Percentiles rank a stretch among this genome's conserved stretches.
phyloP scores from a whole-genome alignment of 768 basidiomycete species.

The Suillus spraguei region DNA sequence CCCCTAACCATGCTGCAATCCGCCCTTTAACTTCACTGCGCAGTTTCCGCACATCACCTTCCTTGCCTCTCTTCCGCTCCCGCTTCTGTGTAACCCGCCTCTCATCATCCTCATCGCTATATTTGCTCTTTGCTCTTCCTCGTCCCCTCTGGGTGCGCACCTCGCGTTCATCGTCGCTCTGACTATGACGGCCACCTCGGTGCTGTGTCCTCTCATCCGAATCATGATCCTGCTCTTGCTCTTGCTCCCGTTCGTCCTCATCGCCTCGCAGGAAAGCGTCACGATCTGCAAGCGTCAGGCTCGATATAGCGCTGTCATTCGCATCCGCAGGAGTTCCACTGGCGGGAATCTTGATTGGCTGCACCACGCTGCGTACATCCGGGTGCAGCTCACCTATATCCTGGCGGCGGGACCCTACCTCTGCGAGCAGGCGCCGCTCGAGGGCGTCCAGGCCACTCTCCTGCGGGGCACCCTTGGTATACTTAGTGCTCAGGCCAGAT shows the following conservation, averaged over 20 bases:
- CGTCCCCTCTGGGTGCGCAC: constrained; percentile 32
- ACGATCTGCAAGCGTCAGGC: constrained; percentile 42
- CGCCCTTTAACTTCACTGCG: constrained; percentile 61
- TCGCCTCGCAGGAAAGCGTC: constrained; percentile 20
- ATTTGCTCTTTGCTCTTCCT: constrained; percentile 26
- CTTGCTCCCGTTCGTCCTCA: constrained; percentile 12
- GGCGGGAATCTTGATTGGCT: constrained; percentile 42
- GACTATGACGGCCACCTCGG: constrained; percentile 26
- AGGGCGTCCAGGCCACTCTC: constrained; percentile 74
- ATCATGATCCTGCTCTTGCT: constrained; percentile 30
- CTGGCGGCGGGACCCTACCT: constrained; percentile 68
- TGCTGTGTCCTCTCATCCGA: constrained; percentile 37
- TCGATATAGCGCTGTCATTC: constrained; percentile 52
- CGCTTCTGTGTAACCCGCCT: constrained; percentile 10
- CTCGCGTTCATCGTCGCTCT: constrained; percentile 35
- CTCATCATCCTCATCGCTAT: constrained; percentile 32
- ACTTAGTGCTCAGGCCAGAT: constrained; percentile 26
- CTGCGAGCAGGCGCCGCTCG: constrained; percentile 64
- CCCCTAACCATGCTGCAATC: constrained; percentile 79
- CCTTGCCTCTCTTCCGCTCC: constrained; percentile 33
- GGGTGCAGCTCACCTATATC: constrained; percentile 31
- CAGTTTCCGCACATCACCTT: constrained; percentile 40
- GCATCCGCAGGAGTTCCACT: constrained; percentile 29
- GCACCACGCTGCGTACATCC: constrained; percentile 40
- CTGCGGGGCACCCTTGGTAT: constrained; percentile 21